These are phyloP conservation scores for Zangia roseola DNA, from an alignment of 768 basidiomycete species.

Conservation along the genomic window DNA sequence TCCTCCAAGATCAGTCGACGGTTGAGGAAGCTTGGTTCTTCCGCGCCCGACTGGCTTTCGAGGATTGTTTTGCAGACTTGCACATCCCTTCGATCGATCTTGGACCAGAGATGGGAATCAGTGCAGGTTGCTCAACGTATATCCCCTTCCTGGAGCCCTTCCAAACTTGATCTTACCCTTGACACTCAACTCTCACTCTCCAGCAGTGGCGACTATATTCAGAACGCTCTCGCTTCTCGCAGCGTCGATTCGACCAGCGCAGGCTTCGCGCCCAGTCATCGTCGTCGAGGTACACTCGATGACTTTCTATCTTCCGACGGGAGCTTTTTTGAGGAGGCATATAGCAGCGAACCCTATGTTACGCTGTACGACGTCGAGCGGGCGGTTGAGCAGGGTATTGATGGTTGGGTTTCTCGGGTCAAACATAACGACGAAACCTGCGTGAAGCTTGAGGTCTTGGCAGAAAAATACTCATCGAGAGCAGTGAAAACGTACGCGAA, in stretches of 20 bases:
- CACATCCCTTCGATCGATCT: slow-evolving; percentile 1
- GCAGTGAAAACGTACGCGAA: slow-evolving; percentile 28
- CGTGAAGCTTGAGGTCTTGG: slow-evolving; percentile 26
- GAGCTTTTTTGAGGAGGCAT: slow-evolving; percentile 14
- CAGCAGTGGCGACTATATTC: slow-evolving; percentile 29
- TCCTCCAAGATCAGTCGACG: slow-evolving; percentile 28
- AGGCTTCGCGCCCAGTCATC: slow-evolving; percentile 1
- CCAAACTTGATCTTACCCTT: slow-evolving; percentile 21
- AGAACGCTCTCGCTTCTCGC: slow-evolving; percentile 8
- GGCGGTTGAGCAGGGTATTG: slow-evolving; percentile 30
- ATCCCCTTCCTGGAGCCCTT: slow-evolving; percentile 31
- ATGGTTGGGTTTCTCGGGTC: slow-evolving; percentile 31
- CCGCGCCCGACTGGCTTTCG: slow-evolving; percentile 35
- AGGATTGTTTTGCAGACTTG: slow-evolving; percentile 37
- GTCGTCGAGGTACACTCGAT: slow-evolving; percentile 11
- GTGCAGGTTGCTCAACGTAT: slow-evolving; percentile 25
- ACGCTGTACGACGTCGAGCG: slow-evolving; percentile 40
- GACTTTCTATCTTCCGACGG: slow-evolving; percentile 16
- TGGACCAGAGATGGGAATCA: slow-evolving; percentile 36
- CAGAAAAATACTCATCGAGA: slow-evolving; percentile 23
- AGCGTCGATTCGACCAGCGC: neutral
- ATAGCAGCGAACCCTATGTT: slow-evolving; percentile 5
- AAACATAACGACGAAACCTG: slow-evolving; percentile 23
- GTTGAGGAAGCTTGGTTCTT: slow-evolving; percentile 23
- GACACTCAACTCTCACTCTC: slow-evolving; percentile 37